Percentiles rank a stretch among this genome's conserved stretches.
Conservation (phyloP, 2,329 filamentous ascomycete species). For the Pseudogymnoascus destructans region DNA sequence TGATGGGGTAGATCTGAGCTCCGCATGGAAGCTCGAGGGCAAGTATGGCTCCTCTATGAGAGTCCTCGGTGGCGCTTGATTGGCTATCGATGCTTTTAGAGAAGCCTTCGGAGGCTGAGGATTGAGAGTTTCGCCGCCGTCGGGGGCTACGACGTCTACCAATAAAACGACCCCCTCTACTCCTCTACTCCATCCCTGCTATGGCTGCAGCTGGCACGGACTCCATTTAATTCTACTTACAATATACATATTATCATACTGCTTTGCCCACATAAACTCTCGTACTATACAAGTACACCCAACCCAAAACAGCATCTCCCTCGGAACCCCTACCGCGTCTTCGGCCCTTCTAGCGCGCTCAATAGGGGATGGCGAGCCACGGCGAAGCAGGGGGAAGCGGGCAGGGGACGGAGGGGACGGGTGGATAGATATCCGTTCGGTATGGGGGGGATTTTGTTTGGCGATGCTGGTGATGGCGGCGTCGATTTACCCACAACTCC, state of each 20-base stretch:
- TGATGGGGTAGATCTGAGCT: constrained; percentile 38
- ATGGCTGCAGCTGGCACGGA: constrained; percentile 50
- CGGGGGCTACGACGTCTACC: constrained; percentile 58
- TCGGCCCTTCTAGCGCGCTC: background rate
- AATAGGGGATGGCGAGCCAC: too few relatives aligned
- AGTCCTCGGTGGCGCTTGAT: background rate
- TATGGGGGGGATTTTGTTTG: background rate
- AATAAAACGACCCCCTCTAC: constrained; percentile 53
- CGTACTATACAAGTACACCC: background rate
- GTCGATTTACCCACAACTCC: background rate
- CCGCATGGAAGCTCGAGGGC: constrained; percentile 43
- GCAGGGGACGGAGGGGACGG: background rate
- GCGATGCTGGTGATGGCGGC: background rate
- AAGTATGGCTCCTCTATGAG: constrained; percentile 31
- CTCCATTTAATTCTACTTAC: background rate
- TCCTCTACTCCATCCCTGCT: constrained; percentile 45
- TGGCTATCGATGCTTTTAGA: background rate
- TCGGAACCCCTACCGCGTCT: constrained; percentile 5
- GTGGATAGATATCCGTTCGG: background rate
- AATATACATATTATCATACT: background rate
- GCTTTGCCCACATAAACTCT: background rate
- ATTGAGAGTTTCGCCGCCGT: constrained; percentile 44
- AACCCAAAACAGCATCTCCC: background rate
- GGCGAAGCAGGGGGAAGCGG: background rate
- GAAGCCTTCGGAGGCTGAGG: background rate